Evolutionary conservation across 306 rosid genomes (phyloP), one percentile per base, ranked within the genome.

Genomic region (Castanea crenata): DNA sequence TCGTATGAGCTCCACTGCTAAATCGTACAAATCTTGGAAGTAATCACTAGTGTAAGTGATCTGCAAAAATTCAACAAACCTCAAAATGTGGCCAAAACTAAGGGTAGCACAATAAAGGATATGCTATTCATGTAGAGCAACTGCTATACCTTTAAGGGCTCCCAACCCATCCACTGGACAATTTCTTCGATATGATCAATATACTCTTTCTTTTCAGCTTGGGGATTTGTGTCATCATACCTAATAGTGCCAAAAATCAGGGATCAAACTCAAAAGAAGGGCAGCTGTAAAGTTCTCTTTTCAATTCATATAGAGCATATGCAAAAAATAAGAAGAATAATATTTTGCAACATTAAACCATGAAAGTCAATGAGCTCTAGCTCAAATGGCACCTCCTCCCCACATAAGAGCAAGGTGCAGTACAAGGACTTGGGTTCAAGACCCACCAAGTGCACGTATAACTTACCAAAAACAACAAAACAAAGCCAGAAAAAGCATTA

Each of bases 81-180:
- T 23, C 81, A 76, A 61, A 56, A 56, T 79, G 32, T 23, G 9
- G 23, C 57, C 76, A 83, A 69, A 56, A 67, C 75, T 29, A 68
- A 74, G 19, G 69, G 49, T 5, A 25, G 57, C 69, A 49, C 35
- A 65, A 27, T 14, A 41, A 18, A 75, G 29, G 32, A 74, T 57
- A 18, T 25, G 25, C 32, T 19, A 81, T 32, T 52, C 54, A 69
- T 55, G 34, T 14, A 69, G 46, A 80, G 68, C 34, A 80, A 49
- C 65, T 15, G 55, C 32, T 16, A 76, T 84, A 91, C 99, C 99
- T 93, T 91, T 73, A 74, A 83, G 13, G 99, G 99, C 83, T 96
- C 89, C 99, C 98, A 96, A 73, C 98, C 99, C 96, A 96, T 96
- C 99, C 99, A 96, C 77, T 82, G 81, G 74, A 96, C 98, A 89